Evolutionary conservation across 495 filamentous ascomycete species (phyloP), one percentile per base, ranked within the genome.

Genomic region (Geopyxis carbonaria): DNA sequence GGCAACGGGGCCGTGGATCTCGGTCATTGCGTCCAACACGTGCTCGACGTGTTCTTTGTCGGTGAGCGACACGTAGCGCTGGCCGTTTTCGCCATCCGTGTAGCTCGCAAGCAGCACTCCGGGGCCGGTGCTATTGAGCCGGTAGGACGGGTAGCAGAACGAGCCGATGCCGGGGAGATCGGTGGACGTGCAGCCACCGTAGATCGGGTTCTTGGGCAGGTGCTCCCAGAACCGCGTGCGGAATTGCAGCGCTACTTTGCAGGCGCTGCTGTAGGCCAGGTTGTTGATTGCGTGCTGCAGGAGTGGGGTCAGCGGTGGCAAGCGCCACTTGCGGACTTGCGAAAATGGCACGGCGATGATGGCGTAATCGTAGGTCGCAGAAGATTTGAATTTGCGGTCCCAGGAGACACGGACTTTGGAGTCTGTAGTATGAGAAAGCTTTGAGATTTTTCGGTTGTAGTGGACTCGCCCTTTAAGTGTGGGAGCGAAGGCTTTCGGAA

Each of bases 221-320:
- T 77, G 66, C 43, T 79, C 76, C 76, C 76, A 80, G 65, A 80
- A 80, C 3, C 76, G 66, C 0, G 68, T 66, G 41, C 60, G 53
- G 55, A 72, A 80, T 29, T 73, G 71, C 2, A 80, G 61, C 0
- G 75, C 65, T 0, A 80, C 60, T 41, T 80, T 80, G 61, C 76
- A 80, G 11, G 70, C 65, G 0, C 62, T 57, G 1, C 45, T 43
- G 55, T 78, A 79, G 15, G 64, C 65, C 43, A 79, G 47, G 7
- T 65, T 62, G n/a, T 54, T 48, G 50, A 80, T 78, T 2, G 76
- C 76, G 21, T 71, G 67, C 42, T 58, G 53, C 22, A 79, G 57
- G 3, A 68, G 53, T 2, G 62, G 63, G 0, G 64, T 61, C 42
- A 67, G 70, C 2, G 46, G 57, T 9, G 61, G 57, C 1, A 60